Evolutionary conservation across 2,329 filamentous ascomycete species (phyloP).

Genomic region (Hypomyces perniciosus): DNA sequence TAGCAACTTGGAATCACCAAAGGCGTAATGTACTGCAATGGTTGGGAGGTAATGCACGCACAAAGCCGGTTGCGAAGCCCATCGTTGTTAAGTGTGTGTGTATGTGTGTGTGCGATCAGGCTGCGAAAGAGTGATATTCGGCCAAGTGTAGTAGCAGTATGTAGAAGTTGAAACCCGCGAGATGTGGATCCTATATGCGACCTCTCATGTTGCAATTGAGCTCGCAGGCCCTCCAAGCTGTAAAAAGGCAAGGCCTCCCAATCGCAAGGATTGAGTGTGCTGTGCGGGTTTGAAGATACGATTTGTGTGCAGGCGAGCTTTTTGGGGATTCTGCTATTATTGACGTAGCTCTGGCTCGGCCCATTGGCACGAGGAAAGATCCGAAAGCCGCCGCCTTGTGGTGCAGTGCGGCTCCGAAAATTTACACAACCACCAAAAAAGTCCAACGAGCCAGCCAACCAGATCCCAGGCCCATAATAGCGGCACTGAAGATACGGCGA

Average conservation of each 20-base stretch:
- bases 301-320: conserved; percentile 1
- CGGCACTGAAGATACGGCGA: not conserved
- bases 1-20: conserved; percentile 1
- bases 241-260: conserved; percentile 12
- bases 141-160: not conserved
- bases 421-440: conserved; percentile 25
- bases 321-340: not conserved
- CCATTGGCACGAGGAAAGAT: conserved; percentile 21
- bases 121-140: conserved; percentile 10
- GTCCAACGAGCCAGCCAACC: conserved; percentile 12
- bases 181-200: conserved; percentile 16
- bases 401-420: conserved; percentile 20
- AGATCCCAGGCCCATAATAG: conserved; percentile 10
- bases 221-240: conserved; percentile 18
- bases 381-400: conserved; percentile 13
- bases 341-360: conserved; percentile 20
- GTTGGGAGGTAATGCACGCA: conserved; percentile 37
- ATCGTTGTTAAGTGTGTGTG: conserved; percentile 36
- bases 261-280: conserved; percentile 10
- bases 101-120: conserved; percentile 1
- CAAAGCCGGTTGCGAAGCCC: conserved; percentile 71
- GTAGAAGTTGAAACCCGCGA: not conserved
- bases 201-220: conserved; percentile 29
- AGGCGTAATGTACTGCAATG: not conserved
- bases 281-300: not conserved